These are phyloP conservation scores for Cucurbita moschata DNA, from an alignment of 306 rosid genomes.

Conservation along the genomic window DNA sequence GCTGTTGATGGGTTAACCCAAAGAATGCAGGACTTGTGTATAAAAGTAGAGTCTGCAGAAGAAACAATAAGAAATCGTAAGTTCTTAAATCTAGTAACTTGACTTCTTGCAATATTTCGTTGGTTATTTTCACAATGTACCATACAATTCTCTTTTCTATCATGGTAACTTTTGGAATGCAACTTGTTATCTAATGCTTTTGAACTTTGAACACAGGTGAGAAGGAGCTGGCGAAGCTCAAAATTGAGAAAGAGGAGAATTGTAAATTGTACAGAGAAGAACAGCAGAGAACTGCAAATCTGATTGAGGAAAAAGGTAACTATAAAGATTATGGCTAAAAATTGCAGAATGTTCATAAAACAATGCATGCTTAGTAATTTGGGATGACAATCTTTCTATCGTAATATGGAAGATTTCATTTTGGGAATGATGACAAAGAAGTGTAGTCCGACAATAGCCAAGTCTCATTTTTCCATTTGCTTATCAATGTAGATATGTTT, in stretches of 20 bases:
- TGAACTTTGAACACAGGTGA: constrained; percentile 37
- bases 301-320: constrained; percentile 57
- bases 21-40: constrained; percentile 49
- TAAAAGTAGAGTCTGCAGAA: constrained; percentile 50
- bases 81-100: constrained; percentile 1
- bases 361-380: neutral
- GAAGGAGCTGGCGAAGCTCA: constrained; percentile 46
- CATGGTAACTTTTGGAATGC: neutral
- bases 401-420: neutral
- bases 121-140: neutral
- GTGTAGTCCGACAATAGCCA: neutral
- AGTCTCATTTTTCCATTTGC: neutral
- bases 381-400: neutral
- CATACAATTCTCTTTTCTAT: neutral
- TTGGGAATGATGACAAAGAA: neutral
- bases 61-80: constrained; percentile 50
- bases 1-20: constrained; percentile 57
- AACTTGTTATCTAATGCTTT: constrained; percentile 8
- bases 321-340: neutral
- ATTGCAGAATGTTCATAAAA: neutral
- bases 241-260: constrained; percentile 35
- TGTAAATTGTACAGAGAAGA: constrained; percentile 43
- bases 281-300: constrained; percentile 31
- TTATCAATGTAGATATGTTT: neutral
- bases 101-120: neutral